Base-by-base conservation (phyloP, 2,329 filamentous ascomycete genomes). In the Cladosporium sp. region DNA sequence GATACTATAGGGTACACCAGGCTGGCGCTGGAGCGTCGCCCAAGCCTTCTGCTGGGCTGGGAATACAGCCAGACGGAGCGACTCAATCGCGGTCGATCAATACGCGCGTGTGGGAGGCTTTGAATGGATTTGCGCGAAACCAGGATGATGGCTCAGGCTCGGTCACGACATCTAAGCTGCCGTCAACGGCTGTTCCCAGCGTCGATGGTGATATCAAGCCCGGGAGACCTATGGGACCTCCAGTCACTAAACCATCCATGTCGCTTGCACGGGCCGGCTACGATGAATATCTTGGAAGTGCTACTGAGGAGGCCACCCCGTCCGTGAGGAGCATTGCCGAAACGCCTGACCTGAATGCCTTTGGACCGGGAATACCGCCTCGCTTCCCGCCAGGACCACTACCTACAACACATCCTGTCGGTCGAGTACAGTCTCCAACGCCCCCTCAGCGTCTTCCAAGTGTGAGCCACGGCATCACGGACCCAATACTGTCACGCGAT, bases 271-370 rank as follows among this genome's bases (percentile, higher is more conserved):
- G 54, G 9, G 52, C 53, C 18, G 57, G 55, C n/a, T 51, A 66
- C 1, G 71, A 73, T 16, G 71, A 74, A 11, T 68, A 70, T 40
- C 56, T 69, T 43, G 68, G 67, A 54, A 77, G 73, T 57, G 72
- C 72, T 13, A 77, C 74, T 4, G 74, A 77, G 57, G 64, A 74
- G 31, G 73, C 72, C 5, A 77, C 75, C 13, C 74, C 75, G 9
- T 76, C 72, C 57, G 59, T 67, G 28, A 28, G 22, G 7, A 28
- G 22, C 7, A 28, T 28, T 5, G 63, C 61, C 32, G 68, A 68
- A 34, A 76, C 74, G 6, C 74, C 74, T n/a, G 65, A 66, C 19
- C 54, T 65, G 28, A 53, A 53, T 54, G 57, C 56, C 13, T 56
- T 56, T 33, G 31, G 31, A 2, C 54, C 54, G 4, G 50, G 40